Evolutionary conservation across 2,329 filamentous ascomycete species (phyloP).

Genomic region (Stagonosporopsis cucurbitacearum): DNA sequence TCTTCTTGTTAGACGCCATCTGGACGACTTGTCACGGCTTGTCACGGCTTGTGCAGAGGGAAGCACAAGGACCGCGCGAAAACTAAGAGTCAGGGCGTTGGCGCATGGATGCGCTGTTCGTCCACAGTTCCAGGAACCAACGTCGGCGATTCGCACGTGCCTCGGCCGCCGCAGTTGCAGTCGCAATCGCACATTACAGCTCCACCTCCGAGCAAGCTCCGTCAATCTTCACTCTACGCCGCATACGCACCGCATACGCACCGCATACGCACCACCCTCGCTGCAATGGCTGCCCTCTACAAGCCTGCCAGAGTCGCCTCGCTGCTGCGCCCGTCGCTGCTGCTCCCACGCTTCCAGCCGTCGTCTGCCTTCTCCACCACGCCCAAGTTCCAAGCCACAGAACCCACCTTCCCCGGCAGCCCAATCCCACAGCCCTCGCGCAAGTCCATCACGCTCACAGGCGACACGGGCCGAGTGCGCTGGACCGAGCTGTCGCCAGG

Average conservation of each 20-base stretch:
- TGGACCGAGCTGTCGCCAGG: constrained; percentile 77
- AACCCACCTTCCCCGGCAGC: constrained; percentile 32
- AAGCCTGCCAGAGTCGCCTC: constrained; percentile 41
- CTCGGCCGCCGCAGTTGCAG: constrained; percentile 19
- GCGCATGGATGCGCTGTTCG: constrained; percentile 20
- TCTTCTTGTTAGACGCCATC: constrained; percentile 49
- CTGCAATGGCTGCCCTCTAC: constrained; percentile 40
- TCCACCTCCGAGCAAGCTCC: constrained; percentile 6
- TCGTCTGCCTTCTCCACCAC: constrained; percentile 37
- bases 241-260: neutral
- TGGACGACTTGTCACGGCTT: neutral
- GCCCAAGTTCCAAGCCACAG: constrained; percentile 32
- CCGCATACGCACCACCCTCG: neutral
- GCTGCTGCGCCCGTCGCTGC: constrained; percentile 35
- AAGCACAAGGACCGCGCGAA: constrained; percentile 1
- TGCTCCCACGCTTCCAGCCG: constrained; percentile 32
- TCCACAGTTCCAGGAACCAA: constrained; percentile 26
- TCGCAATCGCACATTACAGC: constrained; percentile 10
- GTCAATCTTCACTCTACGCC: neutral
- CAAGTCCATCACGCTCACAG: constrained; percentile 79
- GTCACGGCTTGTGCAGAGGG: neutral
- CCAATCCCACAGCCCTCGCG: constrained; percentile 59
- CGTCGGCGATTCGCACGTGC: constrained; percentile 21
- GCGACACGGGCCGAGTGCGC: constrained; percentile 80
- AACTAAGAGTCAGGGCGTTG: neutral